These are phyloP conservation scores for Tilletia walkeri DNA, from an alignment of 1,284 basidiomycete genomes.

Conservation along the genomic window DNA sequence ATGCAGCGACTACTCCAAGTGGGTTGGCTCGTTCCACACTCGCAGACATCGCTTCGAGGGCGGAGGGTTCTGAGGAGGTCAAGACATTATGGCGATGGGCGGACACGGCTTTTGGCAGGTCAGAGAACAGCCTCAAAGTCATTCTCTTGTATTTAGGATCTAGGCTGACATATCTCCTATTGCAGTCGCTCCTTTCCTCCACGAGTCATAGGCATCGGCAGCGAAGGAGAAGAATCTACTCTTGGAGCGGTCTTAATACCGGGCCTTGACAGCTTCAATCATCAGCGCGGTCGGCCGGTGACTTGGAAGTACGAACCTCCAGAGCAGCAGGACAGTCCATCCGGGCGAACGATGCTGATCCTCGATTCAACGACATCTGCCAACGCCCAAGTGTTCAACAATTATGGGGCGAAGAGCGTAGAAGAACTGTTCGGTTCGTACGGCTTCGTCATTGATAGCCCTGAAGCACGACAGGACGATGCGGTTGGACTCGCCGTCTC, in stretches of 20 bases:
- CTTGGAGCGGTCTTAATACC: neutral
- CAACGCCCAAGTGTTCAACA: constrained; percentile 44
- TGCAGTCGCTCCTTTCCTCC: constrained; percentile 11
- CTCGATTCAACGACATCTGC: neutral
- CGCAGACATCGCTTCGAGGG: neutral
- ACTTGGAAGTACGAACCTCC: constrained; percentile 2
- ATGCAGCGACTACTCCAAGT: no score
- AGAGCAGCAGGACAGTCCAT: neutral
- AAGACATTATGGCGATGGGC: neutral
- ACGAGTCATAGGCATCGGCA: neutral
- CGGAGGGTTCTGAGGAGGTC: neutral
- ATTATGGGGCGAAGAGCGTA: constrained; percentile 53
- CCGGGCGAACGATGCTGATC: neutral
- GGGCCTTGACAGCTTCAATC: constrained; percentile 13
- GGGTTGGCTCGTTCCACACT: neutral
- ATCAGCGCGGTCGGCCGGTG: constrained; percentile 8
- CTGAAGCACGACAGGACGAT: constrained; percentile 30
- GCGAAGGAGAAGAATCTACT: neutral
- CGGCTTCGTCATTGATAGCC: constrained; percentile 36
- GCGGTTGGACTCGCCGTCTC: constrained; percentile 30
- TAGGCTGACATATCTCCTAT: neutral
- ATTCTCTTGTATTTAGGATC: neutral
- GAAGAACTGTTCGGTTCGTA: constrained; percentile 48
- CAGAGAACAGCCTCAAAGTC: neutral
- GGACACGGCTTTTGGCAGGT: constrained; percentile 15